Conservation (phyloP, 2,329 filamentous ascomycete species). For the Pseudogymnoascus sp. region DNA sequence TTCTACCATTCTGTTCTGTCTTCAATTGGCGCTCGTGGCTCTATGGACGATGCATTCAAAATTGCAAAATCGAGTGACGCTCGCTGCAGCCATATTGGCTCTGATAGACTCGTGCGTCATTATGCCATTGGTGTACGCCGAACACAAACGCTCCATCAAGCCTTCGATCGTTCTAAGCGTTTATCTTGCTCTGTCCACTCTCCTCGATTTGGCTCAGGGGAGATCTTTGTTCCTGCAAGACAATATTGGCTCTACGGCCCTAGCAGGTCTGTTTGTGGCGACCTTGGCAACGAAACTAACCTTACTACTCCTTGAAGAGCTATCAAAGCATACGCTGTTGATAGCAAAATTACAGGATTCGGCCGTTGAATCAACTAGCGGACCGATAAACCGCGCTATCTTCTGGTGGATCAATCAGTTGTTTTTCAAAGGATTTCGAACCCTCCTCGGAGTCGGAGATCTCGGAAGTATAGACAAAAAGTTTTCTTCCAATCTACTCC, state of each 20-base stretch:
- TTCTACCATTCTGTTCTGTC: neutral
- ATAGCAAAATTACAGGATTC: neutral
- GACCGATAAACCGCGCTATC: slow-evolving; percentile 6
- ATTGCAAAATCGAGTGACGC: neutral
- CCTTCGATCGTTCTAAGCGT: slow-evolving; percentile 10
- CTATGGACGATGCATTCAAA: neutral
- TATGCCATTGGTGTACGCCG: neutral
- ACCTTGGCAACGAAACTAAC: neutral
- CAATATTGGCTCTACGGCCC: neutral
- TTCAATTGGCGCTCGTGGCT: neutral
- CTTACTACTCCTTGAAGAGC: slow-evolving; percentile 8
- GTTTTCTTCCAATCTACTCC: neutral
- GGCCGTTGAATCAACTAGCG: slow-evolving; percentile 9
- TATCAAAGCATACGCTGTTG: neutral
- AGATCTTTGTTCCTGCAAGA: slow-evolving; percentile 1
- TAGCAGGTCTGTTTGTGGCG: neutral
- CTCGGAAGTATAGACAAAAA: neutral
- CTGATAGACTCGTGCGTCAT: neutral
- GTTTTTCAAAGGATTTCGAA: slow-evolving; percentile 6
- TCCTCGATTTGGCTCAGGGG: slow-evolving; percentile 10
- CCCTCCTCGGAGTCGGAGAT: slow-evolving; percentile 5
- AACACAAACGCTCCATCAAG: slow-evolving; percentile 11
- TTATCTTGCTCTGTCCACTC: slow-evolving; percentile 8
- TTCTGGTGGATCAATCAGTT: slow-evolving; percentile 13
- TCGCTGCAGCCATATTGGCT: neutral